Percentiles rank a stretch among this genome's conserved stretches.
phyloP scores from a whole-genome alignment of 2,329 filamentous ascomycete species.

The Calonectria pauciramosa region DNA sequence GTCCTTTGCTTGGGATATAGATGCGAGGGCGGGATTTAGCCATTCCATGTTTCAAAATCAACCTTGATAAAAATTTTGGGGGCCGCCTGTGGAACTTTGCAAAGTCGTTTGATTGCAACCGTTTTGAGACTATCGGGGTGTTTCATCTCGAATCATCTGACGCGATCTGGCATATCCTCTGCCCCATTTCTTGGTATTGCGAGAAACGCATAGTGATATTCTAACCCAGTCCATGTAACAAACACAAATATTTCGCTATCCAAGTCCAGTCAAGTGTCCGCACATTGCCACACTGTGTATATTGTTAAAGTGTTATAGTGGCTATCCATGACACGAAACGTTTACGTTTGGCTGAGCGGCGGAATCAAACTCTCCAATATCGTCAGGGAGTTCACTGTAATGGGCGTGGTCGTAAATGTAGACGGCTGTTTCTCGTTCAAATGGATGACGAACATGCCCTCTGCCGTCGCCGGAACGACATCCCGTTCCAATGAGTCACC shows the following conservation, averaged over 20 bases:
- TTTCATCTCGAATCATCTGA: not conserved
- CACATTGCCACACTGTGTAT: not conserved
- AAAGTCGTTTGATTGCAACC: not conserved
- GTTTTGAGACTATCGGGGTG: not conserved
- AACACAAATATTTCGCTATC: not conserved
- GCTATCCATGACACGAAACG: not conserved
- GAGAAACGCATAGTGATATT: not conserved
- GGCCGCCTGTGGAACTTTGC: not conserved
- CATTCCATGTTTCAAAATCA: not conserved
- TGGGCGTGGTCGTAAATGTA: constrained; percentile 20
- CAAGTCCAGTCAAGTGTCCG: not conserved
- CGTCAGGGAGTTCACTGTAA: constrained; percentile 33
- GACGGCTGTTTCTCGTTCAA: constrained; percentile 31
- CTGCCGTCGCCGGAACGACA: constrained; percentile 43
- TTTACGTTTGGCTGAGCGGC: not conserved
- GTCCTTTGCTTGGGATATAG: not conserved
- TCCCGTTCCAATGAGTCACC: constrained; percentile 49
- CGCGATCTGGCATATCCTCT: not conserved
- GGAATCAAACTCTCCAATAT: constrained; percentile 24
- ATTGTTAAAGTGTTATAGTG: not conserved
- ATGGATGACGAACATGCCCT: constrained; percentile 47
- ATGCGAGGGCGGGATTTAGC: not conserved
- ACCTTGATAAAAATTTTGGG: not conserved
- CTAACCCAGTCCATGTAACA: not conserved
- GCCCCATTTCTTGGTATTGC: not conserved